These are phyloP conservation scores for Saccharomycopsis synnaedendra DNA, from an alignment of 805 yeast species.

Conservation along the genomic window DNA sequence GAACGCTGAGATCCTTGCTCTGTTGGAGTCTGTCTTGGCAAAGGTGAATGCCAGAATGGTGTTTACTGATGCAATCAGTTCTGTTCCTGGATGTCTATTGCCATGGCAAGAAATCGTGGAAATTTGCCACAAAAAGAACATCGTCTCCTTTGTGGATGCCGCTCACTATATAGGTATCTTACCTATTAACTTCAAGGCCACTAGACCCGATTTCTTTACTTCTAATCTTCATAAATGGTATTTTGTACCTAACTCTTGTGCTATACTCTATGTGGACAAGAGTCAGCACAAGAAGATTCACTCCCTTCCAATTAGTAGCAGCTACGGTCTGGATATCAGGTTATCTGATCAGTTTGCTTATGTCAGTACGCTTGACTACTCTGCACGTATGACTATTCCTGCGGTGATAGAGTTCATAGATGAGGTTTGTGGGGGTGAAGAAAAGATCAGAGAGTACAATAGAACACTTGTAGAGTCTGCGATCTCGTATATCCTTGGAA, in stretches of 20 bases:
- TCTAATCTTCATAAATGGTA: conserved; percentile 66
- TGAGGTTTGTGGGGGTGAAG: conserved; percentile 51
- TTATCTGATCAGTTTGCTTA: conserved; percentile 37
- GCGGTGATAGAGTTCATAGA: conserved; percentile 44
- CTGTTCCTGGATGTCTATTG: conserved; percentile 50
- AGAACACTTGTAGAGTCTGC: conserved; percentile 32
- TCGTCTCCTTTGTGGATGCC: conserved; percentile 54
- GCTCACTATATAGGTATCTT: conserved; percentile 57
- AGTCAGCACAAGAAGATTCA: conserved; percentile 39
- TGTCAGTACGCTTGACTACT: conserved; percentile 38
- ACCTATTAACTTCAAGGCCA: conserved; percentile 13
- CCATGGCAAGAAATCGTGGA: conserved; percentile 42
- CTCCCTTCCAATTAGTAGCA: conserved; percentile 47
- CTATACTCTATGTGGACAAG: conserved; percentile 45
- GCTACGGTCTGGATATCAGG: conserved; percentile 24
- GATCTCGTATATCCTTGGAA: conserved; percentile 26
- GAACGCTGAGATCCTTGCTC: conserved; percentile 28
- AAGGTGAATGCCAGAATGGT: conserved; percentile 28
- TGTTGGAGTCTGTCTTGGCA: conserved; percentile 21
- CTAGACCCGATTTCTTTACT: conserved; percentile 46
- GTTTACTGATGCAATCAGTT: conserved; percentile 45
- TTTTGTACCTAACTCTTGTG: conserved; percentile 45
- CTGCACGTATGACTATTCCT: conserved; percentile 30
- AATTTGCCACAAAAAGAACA: conserved; percentile 34
- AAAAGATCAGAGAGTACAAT: conserved; percentile 37